A percentile compares a stretch with the other conserved stretches of the same genome.
Conservation (phyloP, 169 alveolate genomes). For the Eimeria tenella region DNA sequence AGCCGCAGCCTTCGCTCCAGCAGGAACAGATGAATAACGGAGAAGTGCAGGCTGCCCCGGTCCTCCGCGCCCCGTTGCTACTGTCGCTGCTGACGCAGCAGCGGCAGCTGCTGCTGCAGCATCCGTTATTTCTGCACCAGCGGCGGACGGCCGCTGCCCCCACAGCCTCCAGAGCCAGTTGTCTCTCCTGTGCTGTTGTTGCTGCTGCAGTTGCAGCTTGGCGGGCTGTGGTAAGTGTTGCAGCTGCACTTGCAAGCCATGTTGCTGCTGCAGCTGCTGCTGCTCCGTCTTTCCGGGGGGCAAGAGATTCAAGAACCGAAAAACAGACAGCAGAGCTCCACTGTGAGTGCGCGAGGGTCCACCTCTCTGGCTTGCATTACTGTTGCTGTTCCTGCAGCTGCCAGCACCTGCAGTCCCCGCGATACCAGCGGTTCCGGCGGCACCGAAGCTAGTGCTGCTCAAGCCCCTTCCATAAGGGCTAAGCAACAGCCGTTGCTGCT, state of each 20-base stretch:
- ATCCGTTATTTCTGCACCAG: constrained; percentile 37
- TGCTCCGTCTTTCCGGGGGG: constrained; percentile 61
- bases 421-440: constrained; percentile 32
- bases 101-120: constrained; percentile 64
- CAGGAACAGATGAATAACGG: constrained; percentile 57
- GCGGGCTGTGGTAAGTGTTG: constrained; percentile 54
- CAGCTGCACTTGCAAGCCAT: background rate
- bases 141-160: constrained; percentile 53
- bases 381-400: constrained; percentile 45
- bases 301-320: constrained; percentile 60
- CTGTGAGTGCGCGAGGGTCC: constrained; percentile 50
- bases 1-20: constrained; percentile 45
- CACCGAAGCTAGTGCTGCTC: constrained; percentile 36
- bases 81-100: constrained; percentile 38
- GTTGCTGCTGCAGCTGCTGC: constrained; percentile 49
- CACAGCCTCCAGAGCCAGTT: constrained; percentile 67
- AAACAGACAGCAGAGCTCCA: constrained; percentile 64
- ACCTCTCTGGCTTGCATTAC: constrained; percentile 3
- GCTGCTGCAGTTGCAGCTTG: constrained; percentile 70
- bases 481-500: constrained; percentile 28
- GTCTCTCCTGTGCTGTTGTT: constrained; percentile 61
- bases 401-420: constrained; percentile 35
- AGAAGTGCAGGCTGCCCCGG: constrained; percentile 44
- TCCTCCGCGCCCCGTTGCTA: constrained; percentile 15
- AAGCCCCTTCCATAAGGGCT: constrained; percentile 31